Percentiles rank a stretch among this genome's conserved stretches.
Conservation (phyloP, 305 asterid genomes). For the Coffea humblotiana region DNA sequence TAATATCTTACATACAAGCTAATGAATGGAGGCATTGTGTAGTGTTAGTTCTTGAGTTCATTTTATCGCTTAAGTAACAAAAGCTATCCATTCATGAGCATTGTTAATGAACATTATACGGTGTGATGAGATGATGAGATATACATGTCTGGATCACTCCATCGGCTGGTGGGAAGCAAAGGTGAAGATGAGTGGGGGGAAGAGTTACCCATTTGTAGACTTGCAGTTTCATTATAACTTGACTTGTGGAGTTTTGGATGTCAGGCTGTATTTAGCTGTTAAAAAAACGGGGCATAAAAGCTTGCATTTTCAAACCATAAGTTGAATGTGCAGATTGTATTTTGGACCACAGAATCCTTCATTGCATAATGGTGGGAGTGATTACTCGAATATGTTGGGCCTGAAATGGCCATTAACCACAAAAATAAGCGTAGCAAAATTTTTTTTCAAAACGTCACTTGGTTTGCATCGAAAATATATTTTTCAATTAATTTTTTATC, state of each 20-base stretch:
- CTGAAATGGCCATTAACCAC: background rate
- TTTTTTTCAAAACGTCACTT: no score
- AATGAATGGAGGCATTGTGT: background rate
- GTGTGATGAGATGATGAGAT: background rate
- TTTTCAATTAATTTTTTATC: no score
- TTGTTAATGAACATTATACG: no score
- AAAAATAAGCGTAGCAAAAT: background rate
- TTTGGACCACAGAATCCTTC: background rate
- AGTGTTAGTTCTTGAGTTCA: background rate
- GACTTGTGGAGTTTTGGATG: background rate
- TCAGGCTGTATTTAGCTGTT: background rate
- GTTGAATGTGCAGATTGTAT: background rate
- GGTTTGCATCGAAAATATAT: no score
- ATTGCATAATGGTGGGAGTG: background rate
- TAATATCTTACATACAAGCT: no score
- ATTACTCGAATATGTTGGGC: background rate
- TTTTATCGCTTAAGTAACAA: background rate
- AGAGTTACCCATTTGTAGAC: background rate
- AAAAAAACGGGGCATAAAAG: background rate
- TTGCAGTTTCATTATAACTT: background rate
- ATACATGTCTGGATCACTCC: background rate
- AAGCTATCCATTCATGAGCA: background rate
- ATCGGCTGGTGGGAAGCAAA: background rate
- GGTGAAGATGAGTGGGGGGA: background rate
- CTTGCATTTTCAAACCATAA: no score